phyloP scores from a whole-genome alignment of 2,329 filamentous ascomycete species.

The Diatrype stigma region DNA sequence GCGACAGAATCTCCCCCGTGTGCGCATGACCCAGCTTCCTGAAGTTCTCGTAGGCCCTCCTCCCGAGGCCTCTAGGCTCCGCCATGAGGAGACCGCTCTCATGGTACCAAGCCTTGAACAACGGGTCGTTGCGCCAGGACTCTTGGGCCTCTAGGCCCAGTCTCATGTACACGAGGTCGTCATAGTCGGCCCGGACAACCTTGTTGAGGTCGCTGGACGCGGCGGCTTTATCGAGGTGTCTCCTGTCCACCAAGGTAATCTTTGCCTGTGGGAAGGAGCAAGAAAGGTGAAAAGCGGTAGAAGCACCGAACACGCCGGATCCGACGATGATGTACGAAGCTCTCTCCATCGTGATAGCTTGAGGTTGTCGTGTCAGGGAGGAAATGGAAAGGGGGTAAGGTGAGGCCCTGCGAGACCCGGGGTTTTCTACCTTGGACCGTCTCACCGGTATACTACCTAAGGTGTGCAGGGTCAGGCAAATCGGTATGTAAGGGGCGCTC shows the following conservation, averaged over 20 bases:
- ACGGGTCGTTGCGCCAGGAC: conserved; percentile 38
- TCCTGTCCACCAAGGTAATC: background rate
- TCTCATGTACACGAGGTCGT: conserved; percentile 56
- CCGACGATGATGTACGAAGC: background rate
- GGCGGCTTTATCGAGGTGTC: conserved; percentile 29
- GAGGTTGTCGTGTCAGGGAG: too few species aligned
- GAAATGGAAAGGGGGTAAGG: too few species aligned
- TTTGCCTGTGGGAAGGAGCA: background rate
- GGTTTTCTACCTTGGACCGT: too few species aligned
- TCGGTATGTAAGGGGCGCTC: too few species aligned
- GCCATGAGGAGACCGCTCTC: conserved; percentile 37
- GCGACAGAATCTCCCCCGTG: background rate
- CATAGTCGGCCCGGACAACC: conserved; percentile 65
- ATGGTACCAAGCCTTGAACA: conserved; percentile 42
- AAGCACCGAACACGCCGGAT: background rate
- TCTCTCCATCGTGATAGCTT: too few species aligned
- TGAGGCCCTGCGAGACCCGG: too few species aligned
- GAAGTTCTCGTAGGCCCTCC: background rate
- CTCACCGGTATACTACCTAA: too few species aligned
- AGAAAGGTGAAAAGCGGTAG: background rate
- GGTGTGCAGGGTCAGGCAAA: too few species aligned
- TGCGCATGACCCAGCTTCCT: background rate
- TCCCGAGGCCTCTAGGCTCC: background rate
- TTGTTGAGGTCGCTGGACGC: conserved; percentile 70
- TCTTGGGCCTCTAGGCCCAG: conserved; percentile 62